Evolutionary conservation across 2,329 filamentous ascomycete genomes (phyloP).

Genomic region (Cladosporium sphaerospermum): DNA sequence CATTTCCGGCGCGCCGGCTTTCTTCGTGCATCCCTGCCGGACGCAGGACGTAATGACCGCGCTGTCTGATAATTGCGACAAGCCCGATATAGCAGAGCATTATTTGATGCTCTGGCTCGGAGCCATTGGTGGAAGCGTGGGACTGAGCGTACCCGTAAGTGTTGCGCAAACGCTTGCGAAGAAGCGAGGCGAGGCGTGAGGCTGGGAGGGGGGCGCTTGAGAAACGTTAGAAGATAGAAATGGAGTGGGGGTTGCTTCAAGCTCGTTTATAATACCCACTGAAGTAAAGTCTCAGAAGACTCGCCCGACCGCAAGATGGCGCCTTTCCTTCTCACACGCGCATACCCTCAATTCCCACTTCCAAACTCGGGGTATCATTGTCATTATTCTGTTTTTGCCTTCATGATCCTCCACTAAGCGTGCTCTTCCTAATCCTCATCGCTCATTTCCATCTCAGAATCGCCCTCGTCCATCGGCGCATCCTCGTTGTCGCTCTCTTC

Average conservation of each 20-base stretch:
- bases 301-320: background rate
- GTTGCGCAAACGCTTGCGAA: constrained; percentile 13
- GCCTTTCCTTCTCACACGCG: background rate
- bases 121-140: constrained; percentile 73
- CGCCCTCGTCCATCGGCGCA: constrained; percentile 33
- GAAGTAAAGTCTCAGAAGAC: background rate
- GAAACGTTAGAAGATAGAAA: constrained; percentile 13
- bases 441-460: constrained; percentile 54
- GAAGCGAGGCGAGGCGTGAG: constrained; percentile 18
- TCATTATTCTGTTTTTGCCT: background rate
- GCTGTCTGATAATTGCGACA: constrained; percentile 27
- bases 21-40: constrained; percentile 90
- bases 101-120: constrained; percentile 89
- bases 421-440: constrained; percentile 53
- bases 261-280: constrained; percentile 10
- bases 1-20: constrained; percentile 66
- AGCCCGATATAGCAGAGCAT: constrained; percentile 38
- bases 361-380: constrained; percentile 1
- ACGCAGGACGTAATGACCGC: constrained; percentile 71
- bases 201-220: constrained; percentile 14
- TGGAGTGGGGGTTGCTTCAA: background rate
- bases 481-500: constrained; percentile 38
- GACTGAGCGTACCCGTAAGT: constrained; percentile 46
- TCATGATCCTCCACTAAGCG: background rate
- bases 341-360: background rate